Evolutionary conservation across 192 early-diverging fungal genomes (phyloP), one percentile per base, ranked within the genome.

Genomic region (Thamnidium elegans): DNA sequence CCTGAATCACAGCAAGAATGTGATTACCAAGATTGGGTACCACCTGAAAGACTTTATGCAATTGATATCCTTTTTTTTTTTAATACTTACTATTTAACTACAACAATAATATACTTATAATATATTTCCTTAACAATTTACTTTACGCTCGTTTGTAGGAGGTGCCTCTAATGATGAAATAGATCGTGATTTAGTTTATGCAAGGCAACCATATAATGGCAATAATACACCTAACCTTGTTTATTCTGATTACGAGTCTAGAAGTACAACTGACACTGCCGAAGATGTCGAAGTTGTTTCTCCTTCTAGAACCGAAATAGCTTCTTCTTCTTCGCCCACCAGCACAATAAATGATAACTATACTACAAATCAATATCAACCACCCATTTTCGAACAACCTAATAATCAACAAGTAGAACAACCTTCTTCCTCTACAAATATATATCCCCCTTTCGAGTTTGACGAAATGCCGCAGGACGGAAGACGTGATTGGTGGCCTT

Each of bases 91-190:
- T 17, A 10, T 11, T 58, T 13, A 36, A 30, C 21, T 14, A 55
- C 36, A 1, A 3, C 32, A 15, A 11, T 39, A 34, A 39, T 39
- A 36, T 36, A 15, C 15, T 56, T 20, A 11, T 26, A 26, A 26
- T 43, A 13, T 17, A 13, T 58, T 30, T 58, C 55, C 55, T 58
- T 58, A 58, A 58, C 55, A 13, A 30, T 13, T 34, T 58, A 9
- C 9, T 43, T 58, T 58, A 58, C 55, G 55, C 55, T 58, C 55
- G 31, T 58, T 58, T 58, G 55, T 58, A 58, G 55, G 55, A 58
- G 55, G 55, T 34, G 55, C 55, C 19, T 58, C 55, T 19, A 58
- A 58, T 23, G 55, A 58, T 43, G 55, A 58, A 42, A 58, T 58
- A 43, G 55, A 58, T 58, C 55, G 55, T 36, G 55, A 58, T 36